Evolutionary conservation across 805 yeast genomes (phyloP).

Genomic region (Teunomyces kruisii): DNA sequence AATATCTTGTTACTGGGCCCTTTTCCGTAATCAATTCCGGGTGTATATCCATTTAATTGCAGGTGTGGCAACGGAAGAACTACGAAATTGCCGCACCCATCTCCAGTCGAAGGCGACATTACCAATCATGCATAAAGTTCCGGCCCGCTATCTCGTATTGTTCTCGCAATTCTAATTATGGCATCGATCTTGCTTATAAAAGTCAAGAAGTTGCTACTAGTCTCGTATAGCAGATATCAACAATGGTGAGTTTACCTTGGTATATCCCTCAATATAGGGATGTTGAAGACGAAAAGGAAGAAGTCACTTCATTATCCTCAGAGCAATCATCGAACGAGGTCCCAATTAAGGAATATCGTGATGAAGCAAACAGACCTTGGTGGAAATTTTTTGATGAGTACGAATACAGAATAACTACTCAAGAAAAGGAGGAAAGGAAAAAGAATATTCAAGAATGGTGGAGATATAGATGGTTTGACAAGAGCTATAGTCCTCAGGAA

Average conservation of each 20-base stretch:
- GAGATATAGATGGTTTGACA: conserved; percentile 29
- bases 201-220: background rate
- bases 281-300: background rate
- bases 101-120: no score
- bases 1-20: no score
- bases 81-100: no score
- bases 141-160: no score
- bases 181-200: no score
- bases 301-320: background rate
- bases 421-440: conserved; percentile 7
- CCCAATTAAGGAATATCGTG: conserved; percentile 38
- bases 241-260: conserved; percentile 5
- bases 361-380: conserved; percentile 53
- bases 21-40: no score
- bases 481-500: conserved; percentile 23
- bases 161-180: no score
- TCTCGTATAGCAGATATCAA: no score
- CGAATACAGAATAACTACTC: conserved; percentile 24
- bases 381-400: conserved; percentile 43
- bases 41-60: no score
- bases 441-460: background rate
- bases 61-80: no score
- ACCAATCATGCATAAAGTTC: background rate
- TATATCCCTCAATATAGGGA: conserved; percentile 6
- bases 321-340: background rate